Percentiles rank a stretch among this genome's conserved stretches.
These are phyloP conservation scores for Zizania palustris DNA, from an alignment of 202 grass and related monocot genomes.

Conservation along the genomic window DNA sequence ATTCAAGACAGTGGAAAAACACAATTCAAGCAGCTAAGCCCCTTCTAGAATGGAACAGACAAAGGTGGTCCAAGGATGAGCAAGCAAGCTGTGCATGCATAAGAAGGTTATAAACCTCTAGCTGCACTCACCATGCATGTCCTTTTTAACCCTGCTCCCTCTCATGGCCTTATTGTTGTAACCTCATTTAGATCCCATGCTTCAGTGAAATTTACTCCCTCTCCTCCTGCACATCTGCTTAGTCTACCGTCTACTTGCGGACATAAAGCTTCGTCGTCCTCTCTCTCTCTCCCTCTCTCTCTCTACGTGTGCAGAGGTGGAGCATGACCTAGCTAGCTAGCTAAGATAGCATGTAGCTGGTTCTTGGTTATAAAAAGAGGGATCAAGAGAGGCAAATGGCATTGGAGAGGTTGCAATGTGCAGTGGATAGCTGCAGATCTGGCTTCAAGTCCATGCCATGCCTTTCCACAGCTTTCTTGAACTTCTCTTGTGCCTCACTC, in stretches of 20 bases:
- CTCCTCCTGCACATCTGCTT: neutral
- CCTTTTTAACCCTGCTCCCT: conserved; percentile 12
- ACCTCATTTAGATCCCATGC: conserved; percentile 24
- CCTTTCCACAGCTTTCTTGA: conserved; percentile 99
- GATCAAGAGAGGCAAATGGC: conserved; percentile 34
- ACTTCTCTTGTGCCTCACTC: conserved; percentile 51
- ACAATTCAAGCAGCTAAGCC: neutral
- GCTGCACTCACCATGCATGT: conserved; percentile 17
- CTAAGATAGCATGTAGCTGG: no score
- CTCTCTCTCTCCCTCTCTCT: neutral
- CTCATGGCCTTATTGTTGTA: conserved; percentile 1
- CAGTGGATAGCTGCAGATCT: neutral
- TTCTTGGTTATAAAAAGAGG: conserved; percentile 42
- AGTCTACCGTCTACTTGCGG: neutral
- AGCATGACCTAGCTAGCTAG: neutral
- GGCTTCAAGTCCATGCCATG: conserved; percentile 59
- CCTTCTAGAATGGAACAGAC: conserved; percentile 54
- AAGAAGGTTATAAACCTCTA: conserved; percentile 32
- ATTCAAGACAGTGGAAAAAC: neutral
- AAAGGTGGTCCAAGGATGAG: conserved; percentile 47
- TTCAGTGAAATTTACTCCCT: neutral
- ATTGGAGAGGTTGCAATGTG: neutral
- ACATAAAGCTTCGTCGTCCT: conserved; percentile 1
- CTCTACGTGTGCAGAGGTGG: neutral
- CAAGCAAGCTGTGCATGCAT: conserved; percentile 45